These are phyloP conservation scores for Trichoderma guizhouense DNA, from an alignment of 2,329 filamentous ascomycete species.

Conservation along the genomic window DNA sequence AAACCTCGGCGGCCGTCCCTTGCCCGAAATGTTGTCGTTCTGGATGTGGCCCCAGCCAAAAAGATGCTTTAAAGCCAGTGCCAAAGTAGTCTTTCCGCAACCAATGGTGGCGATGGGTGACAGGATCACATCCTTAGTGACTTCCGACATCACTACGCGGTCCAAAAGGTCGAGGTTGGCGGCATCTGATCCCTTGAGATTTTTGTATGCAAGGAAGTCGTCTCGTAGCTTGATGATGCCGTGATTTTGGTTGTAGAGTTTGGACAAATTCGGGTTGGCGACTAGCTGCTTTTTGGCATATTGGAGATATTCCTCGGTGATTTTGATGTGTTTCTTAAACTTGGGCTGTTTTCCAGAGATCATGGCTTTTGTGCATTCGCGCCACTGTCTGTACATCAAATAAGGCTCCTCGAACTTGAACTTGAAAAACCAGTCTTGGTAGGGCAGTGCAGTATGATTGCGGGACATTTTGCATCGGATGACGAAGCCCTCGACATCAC, in stretches of 20 bases:
- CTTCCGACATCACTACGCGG: constrained; percentile 46
- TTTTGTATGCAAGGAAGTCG: constrained; percentile 79
- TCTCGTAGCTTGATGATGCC: constrained; percentile 90
- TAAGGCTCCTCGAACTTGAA: constrained; percentile 99
- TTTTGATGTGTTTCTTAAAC: constrained; percentile 80
- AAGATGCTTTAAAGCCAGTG: constrained; percentile 73
- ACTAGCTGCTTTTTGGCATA: constrained; percentile 75
- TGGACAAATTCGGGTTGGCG: constrained; percentile 62
- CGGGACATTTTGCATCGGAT: constrained; percentile 74
- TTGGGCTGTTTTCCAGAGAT: constrained; percentile 72
- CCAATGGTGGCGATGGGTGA: constrained; percentile 90
- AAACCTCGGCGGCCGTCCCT: constrained; percentile 74
- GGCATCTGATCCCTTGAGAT: constrained; percentile 84
- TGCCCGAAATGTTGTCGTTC: constrained; percentile 90
- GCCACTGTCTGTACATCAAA: constrained; percentile 97
- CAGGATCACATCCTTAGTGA: constrained; percentile 70
- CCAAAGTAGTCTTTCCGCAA: constrained; percentile 94
- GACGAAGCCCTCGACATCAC: constrained; percentile 95
- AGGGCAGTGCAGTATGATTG: constrained; percentile 51
- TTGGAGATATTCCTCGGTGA: constrained; percentile 85
- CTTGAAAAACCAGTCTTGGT: constrained; percentile 99
- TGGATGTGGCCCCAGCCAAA: constrained; percentile 93
- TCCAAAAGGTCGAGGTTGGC: constrained; percentile 66
- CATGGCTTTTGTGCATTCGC: constrained; percentile 89
- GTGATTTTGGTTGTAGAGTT: constrained; percentile 80